These are phyloP conservation scores for Brassica carinata DNA, from an alignment of 345 rosid genomes.

Conservation along the genomic window DNA sequence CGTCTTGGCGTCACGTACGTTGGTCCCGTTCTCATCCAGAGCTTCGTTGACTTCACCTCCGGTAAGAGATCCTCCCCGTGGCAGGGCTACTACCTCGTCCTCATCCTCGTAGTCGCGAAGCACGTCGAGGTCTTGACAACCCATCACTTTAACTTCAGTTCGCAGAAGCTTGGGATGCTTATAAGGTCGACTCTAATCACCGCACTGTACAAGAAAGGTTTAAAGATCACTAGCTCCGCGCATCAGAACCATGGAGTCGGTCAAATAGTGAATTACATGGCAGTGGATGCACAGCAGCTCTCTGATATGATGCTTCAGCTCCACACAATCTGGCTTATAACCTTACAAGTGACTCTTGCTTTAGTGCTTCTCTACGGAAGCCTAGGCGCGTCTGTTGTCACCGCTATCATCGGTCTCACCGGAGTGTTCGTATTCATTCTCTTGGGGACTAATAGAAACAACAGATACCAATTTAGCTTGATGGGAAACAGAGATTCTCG, in stretches of 20 bases:
- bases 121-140: slow-evolving; percentile 71
- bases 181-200: slow-evolving; percentile 85
- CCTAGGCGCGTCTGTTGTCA: slow-evolving; percentile 63
- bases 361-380: slow-evolving; percentile 63
- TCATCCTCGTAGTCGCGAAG: slow-evolving; percentile 70
- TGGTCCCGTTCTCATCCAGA: slow-evolving; percentile 82
- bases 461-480: slow-evolving; percentile 61
- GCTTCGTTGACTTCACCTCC: slow-evolving; percentile 77
- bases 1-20: slow-evolving; percentile 75
- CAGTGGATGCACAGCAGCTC: slow-evolving; percentile 95
- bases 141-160: slow-evolving; percentile 87
- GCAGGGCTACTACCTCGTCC: slow-evolving; percentile 83
- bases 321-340: slow-evolving; percentile 93
- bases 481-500: slow-evolving; percentile 82
- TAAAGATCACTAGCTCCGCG: slow-evolving; percentile 75
- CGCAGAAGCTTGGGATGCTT: slow-evolving; percentile 94
- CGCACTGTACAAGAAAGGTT: slow-evolving; percentile 76
- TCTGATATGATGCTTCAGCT: slow-evolving; percentile 97
- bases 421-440: slow-evolving; percentile 53
- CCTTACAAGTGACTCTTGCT: slow-evolving; percentile 70
- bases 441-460: slow-evolving; percentile 65
- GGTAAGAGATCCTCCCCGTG: slow-evolving; percentile 72
- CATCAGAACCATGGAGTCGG: slow-evolving; percentile 95
- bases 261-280: slow-evolving; percentile 97
- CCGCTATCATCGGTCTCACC: slow-evolving; percentile 56